A percentile compares a stretch with the other conserved stretches of the same genome.
Conservation (phyloP, 495 filamentous ascomycete species). For the Lophium mytilinum region DNA sequence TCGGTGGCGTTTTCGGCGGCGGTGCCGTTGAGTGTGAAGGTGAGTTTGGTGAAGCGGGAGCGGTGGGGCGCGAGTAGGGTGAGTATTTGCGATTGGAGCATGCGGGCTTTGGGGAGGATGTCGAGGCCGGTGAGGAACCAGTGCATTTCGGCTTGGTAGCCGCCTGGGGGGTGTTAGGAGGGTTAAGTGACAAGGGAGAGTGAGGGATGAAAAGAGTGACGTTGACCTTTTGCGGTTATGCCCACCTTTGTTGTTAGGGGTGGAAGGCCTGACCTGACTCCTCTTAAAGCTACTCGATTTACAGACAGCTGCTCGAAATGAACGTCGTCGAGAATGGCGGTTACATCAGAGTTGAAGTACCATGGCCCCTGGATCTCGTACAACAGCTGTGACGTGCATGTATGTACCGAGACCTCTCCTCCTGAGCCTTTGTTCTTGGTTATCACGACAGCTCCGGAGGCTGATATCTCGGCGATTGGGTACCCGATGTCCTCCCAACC, state of each 20-base stretch:
- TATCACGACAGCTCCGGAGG: conserved; percentile 39
- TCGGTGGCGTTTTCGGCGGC: conserved; percentile 7
- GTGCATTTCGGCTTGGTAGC: conserved; percentile 39
- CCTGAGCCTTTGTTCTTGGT: conserved; percentile 30
- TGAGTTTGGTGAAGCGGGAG: conserved; percentile 15
- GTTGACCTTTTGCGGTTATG: conserved; percentile 42
- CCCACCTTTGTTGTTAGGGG: conserved; percentile 50
- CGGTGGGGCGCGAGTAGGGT: conserved; percentile 14
- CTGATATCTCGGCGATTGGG: conserved; percentile 50
- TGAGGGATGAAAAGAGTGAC: no score
- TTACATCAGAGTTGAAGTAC: conserved; percentile 53
- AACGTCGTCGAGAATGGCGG: conserved; percentile 43
- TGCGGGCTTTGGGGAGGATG: conserved; percentile 30
- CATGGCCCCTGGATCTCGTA: conserved; percentile 55
- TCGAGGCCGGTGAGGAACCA: conserved; percentile 32
- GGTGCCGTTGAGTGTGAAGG: conserved; percentile 19
- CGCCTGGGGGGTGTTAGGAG: no score
- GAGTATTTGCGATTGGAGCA: conserved; percentile 33
- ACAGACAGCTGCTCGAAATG: conserved; percentile 31
- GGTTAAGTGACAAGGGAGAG: no score
- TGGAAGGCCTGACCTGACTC: conserved; percentile 40
- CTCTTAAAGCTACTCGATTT: conserved; percentile 37
- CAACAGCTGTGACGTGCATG: conserved; percentile 46
- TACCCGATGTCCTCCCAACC: conserved; percentile 46
- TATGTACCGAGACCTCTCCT: conserved; percentile 40